Conservation (phyloP, 2,329 filamentous ascomycete species). For the Aspergillus vadensis region DNA sequence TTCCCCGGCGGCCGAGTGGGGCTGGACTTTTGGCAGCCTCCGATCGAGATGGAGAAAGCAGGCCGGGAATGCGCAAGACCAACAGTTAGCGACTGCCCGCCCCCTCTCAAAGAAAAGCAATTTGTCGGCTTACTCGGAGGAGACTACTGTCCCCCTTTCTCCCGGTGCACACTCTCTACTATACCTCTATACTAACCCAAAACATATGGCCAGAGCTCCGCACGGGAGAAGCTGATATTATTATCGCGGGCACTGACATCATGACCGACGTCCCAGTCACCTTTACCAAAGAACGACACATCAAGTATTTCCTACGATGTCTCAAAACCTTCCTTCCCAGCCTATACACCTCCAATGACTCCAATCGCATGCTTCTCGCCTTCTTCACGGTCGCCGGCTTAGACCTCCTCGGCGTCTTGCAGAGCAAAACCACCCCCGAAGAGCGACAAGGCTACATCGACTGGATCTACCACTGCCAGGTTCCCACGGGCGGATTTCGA, state of each 20-base stretch:
- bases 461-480: slow-evolving; percentile 87
- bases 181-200: background rate
- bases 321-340: slow-evolving; percentile 77
- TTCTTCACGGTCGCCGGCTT: slow-evolving; percentile 87
- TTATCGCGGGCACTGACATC: slow-evolving; percentile 8
- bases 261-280: slow-evolving; percentile 29
- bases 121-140: background rate
- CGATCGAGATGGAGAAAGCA: slow-evolving; percentile 17
- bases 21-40: slow-evolving; percentile 9
- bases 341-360: slow-evolving; percentile 84
- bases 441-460: slow-evolving; percentile 61
- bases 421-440: slow-evolving; percentile 54
- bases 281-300: slow-evolving; percentile 63
- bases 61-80: background rate
- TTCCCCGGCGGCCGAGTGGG: slow-evolving; percentile 2
- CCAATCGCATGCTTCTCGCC: slow-evolving; percentile 83
- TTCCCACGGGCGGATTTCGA: slow-evolving; percentile 83
- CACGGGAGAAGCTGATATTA: background rate
- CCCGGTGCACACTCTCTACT: too few species aligned
- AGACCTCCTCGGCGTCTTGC: slow-evolving; percentile 71
- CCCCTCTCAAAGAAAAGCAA: background rate
- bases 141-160: background rate
- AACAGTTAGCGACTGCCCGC: background rate
- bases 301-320: slow-evolving; percentile 92
- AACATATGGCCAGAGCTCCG: background rate